Evolutionary conservation across 169 alveolate species (phyloP).

Genomic region (Plasmodium billcollinsi): DNA sequence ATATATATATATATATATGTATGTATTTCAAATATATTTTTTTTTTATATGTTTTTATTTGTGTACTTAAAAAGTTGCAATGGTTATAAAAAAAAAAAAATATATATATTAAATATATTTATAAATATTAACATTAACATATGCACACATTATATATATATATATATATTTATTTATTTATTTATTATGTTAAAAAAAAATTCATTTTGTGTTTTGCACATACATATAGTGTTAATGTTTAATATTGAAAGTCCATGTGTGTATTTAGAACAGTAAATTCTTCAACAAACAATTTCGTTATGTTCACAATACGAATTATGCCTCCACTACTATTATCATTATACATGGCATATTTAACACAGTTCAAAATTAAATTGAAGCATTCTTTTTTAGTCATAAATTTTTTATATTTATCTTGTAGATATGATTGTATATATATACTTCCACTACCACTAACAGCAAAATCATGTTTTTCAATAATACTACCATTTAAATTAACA

Average conservation of each 20-base stretch:
- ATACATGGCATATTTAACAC: conserved; percentile 91
- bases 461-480: conserved; percentile 84
- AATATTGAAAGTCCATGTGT: conserved; percentile 41
- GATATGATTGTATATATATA: conserved; percentile 91
- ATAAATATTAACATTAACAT: not conserved
- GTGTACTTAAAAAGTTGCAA: too few relatives aligned
- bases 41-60: not conserved
- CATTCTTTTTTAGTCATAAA: conserved; percentile 92
- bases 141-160: not conserved
- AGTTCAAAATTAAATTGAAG: conserved; percentile 83
- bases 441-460: conserved; percentile 96
- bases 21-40: not conserved
- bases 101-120: not conserved
- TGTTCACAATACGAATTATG: conserved; percentile 86
- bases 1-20: not conserved
- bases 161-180: not conserved
- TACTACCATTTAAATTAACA: conserved; percentile 93
- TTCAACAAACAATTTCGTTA: conserved; percentile 74
- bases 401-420: conserved; percentile 89
- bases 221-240: not conserved
- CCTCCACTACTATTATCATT: conserved; percentile 96
- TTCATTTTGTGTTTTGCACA: not conserved
- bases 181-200: not conserved
- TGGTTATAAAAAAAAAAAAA: not conserved
- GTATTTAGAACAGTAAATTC: conserved; percentile 76